Base-by-base conservation (phyloP, 805 yeast species). In the Monosporozyma solicola region DNA sequence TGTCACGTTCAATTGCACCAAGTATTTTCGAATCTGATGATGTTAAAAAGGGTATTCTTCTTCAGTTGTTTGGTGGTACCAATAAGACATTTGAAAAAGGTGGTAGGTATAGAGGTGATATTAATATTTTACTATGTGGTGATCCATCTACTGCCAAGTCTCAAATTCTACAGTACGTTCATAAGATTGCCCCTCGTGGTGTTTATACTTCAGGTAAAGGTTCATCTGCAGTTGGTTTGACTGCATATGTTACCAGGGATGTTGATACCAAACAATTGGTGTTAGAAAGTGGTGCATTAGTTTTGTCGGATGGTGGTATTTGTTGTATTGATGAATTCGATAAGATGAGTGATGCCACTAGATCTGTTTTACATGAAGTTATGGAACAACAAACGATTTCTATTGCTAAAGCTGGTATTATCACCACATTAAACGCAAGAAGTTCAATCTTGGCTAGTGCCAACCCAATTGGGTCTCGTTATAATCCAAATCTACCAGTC, bases 341-440 rank as follows among this genome's bases (percentile, higher is more conserved):
- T 72, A 94, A 94, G 71, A 94, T 94, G 99, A 80, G 85, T 52
- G 98, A 94, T 60, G 73, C 95, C 1, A 92, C 98, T 0, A 76
- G 98, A 63, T 89, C 97, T 8, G 98, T 94, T 10, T 74, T 94
- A 51, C 99, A 94, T 68, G 99, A 94, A 76, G 99, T 94, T 10
- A 94, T 94, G 99, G 99, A 94, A 73, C 99, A 94, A 68, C 99
- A 94, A 70, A 94, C 99, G 0, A 94, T 94, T 46, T 90, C 97
- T 9, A 89, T 94, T 64, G 99, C 99, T 33, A 94, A 94, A 65
- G 99, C 99, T 1, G 99, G 99, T 55, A 94, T 94, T 64, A 94
- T 94, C 63, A 94, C 99, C 5, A 94, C 98, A 0, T 75, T 94
- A 56, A 94, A 94, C 68, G 99, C 99, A 1, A 80, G 99, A 71